Evolutionary conservation across 768 basidiomycete species (phyloP).

Genomic region (Boletus insuetus): DNA sequence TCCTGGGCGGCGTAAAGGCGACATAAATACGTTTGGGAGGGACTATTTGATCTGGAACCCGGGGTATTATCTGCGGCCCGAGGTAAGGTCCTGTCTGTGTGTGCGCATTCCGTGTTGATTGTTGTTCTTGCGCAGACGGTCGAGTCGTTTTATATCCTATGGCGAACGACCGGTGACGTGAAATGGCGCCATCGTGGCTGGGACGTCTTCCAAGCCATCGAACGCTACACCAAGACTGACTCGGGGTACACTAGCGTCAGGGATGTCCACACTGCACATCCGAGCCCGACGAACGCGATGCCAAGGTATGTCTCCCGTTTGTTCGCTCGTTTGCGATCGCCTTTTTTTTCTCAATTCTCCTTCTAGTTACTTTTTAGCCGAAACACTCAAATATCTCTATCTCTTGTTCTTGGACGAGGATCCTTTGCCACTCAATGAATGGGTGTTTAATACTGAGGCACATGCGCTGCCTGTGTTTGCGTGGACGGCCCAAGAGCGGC

Average conservation of each 20-base stretch:
- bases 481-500: constrained; percentile 56
- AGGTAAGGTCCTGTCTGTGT: constrained; percentile 43
- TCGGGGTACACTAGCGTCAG: constrained; percentile 60
- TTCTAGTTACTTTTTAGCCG: constrained; percentile 51
- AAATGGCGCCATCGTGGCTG: constrained; percentile 73
- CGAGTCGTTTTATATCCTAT: constrained; percentile 70
- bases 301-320: constrained; percentile 53
- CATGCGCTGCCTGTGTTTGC: constrained; percentile 75
- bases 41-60: constrained; percentile 52
- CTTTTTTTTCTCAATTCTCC: constrained; percentile 13
- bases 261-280: constrained; percentile 41
- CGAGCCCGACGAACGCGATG: constrained; percentile 52
- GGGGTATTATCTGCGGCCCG: constrained; percentile 63
- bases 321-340: neutral
- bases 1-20: neutral
- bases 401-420: constrained; percentile 66
- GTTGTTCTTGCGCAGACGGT: constrained; percentile 48
- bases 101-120: neutral
- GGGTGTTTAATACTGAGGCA: constrained; percentile 69
- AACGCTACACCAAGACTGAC: constrained; percentile 52
- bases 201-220: constrained; percentile 65
- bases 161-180: constrained; percentile 63
- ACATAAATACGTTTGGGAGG: constrained; percentile 24
- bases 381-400: constrained; percentile 71
- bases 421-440: constrained; percentile 49